Base-by-base conservation (phyloP, 2,329 filamentous ascomycete genomes). In the Botrytis porri region DNA sequence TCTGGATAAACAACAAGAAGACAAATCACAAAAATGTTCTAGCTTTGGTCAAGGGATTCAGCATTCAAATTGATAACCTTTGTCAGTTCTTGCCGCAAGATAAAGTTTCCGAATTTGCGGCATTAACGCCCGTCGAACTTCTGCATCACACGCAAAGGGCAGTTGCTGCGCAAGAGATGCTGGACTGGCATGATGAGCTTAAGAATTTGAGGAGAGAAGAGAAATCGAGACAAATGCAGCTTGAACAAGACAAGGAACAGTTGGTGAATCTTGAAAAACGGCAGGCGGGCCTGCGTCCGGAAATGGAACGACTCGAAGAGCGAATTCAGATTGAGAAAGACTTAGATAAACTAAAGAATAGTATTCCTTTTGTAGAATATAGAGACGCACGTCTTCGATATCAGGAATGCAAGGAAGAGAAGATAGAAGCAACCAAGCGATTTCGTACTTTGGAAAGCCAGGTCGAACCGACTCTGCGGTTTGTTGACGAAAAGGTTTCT, bases 21-120 rank as follows among this genome's bases (percentile, higher is more conserved):
- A 82, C 85, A 8, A 86, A 86, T 1, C 88, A 90, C 75, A 92
- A 90, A 78, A 85, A 85, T 5, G 86, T 98, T 10, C 86, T 92
- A 77, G 83, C 86, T 16, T 84, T 97, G 66, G 92, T 91, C 74
- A 88, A 85, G 74, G 86, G 86, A 16, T 90, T 97, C 79, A 92
- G 92, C 66, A 98, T 99, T 69, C 96, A 99, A 82, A 93, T 98
- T 76, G 96, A 99, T 84, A 99, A 99, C 78, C 86, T 99, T 3
- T 99, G 96, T 81, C 96, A 99, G 81, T 99, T 99, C 78, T 84
- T 99, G 62, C 96, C 96, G 0, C 96, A 99, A 82, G 96, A 99
- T 81, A 92, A 95, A 77, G 96, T 99, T 1, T 93, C 94, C 37
- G 95, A 98, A 80, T 99, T 99, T 80, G 94, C 96, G 8, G 92